Evolutionary conservation across 495 filamentous ascomycete genomes (phyloP), one percentile per base, ranked within the genome.

Genomic region (Penicillium longicatenatum): DNA sequence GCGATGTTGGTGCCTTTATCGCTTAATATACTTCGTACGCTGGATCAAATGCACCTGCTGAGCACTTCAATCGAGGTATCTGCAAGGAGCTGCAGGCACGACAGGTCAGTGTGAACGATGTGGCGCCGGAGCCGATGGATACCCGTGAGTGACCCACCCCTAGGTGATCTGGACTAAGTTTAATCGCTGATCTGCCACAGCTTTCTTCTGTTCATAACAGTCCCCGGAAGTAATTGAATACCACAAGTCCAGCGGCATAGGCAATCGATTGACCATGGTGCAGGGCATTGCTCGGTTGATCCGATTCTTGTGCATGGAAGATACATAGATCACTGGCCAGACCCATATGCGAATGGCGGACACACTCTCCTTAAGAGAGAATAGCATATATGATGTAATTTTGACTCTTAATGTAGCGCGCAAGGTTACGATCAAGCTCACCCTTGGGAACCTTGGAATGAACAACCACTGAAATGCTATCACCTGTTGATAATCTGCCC

Each of bases 271-370:
- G 33, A 75, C 68, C 4, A 59, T 65, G 55, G 57, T 70, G 19
- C 49, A 67, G 52, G 70, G 73, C 37, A 77, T 75, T 46, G 69
- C 73, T 19, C 74, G 70, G 4, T 62, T 77, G 24, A 59, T 77
- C 20, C 58, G 61, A 10, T 75, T 75, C 59, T 53, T 75, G n/a
- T 72, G 67, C 39, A 75, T 69, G 3, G 70, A 75, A 45, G 71
- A 64, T 2, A 51, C 51, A 9, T 75, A 70, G 67, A 74, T 75
- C 50, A 72, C 72, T 11, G 70, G 72, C 5, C 75, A 77, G 61
- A 75, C 73, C n/a, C 74, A 42, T 73, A 75, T 62, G 67, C 73
- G 2, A 76, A 77, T 54, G 70, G 71, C 35, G 75, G 72, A 9
- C 73, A 75, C 35, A 77, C 72, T 6, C 68, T 53, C 66, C 68